These are phyloP conservation scores for Phalaenopsis equestris DNA, from an alignment of 106 monocot species.

Conservation along the genomic window DNA sequence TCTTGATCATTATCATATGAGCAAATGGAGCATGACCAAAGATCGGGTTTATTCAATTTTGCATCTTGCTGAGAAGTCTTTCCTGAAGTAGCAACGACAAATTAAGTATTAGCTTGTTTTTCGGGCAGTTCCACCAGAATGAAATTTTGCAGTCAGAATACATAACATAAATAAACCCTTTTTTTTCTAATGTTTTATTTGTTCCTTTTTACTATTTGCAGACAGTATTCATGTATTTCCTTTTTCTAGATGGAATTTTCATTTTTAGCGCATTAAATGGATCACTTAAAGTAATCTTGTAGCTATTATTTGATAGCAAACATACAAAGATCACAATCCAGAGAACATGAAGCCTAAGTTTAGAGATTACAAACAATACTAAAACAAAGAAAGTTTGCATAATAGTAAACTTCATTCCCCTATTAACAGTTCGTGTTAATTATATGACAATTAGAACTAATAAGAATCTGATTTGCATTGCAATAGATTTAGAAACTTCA, in stretches of 20 bases:
- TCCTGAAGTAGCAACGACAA: conserved; percentile 14
- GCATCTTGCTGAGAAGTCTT: conserved; percentile 21
- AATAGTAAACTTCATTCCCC: background rate
- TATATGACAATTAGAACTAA: background rate
- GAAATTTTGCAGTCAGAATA: background rate
- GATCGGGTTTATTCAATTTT: conserved; percentile 13
- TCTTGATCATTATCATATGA: conserved; percentile 61
- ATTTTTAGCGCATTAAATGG: background rate
- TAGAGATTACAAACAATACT: background rate
- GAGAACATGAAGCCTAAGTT: background rate
- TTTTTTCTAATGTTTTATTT: background rate
- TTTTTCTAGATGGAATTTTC: background rate
- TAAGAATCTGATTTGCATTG: background rate
- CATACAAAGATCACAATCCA: background rate
- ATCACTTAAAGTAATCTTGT: background rate
- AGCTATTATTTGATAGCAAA: background rate
- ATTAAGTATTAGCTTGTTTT: conserved; percentile 7
- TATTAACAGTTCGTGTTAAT: background rate
- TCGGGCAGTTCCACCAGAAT: background rate
- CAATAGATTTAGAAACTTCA: background rate
- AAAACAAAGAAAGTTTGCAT: background rate
- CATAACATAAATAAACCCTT: background rate
- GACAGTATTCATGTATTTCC: background rate
- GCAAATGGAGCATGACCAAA: conserved; percentile 81
- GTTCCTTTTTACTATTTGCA: background rate